Base-by-base conservation (phyloP, 1,284 basidiomycete species). In the Wallemia hederae region DNA sequence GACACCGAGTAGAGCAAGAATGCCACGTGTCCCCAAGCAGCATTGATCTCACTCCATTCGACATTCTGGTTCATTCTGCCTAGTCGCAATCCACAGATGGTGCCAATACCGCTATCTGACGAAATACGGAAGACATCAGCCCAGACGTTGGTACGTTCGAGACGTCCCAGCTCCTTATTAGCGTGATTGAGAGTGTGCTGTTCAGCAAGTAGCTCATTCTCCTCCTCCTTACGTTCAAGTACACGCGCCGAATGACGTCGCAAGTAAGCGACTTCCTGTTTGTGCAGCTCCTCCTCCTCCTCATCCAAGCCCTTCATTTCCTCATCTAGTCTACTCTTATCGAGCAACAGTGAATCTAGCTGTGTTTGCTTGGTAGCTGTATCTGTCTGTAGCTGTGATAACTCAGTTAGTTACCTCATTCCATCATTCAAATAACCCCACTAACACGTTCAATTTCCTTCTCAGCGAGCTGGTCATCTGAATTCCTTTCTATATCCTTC, bases 71-170 rank as follows among this genome's bases (percentile, higher is more conserved):
- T 81, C 11, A 91, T 78, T 63, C 91, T 78, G 1, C 94, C 94
- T 17, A 98, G 72, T 25, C 94, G 78, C 17, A 98, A 75, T 0
- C 90, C 90, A 68, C 98, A 98, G 71, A 99, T 98, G 9, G 92
- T 97, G 0, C 89, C 92, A 66, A 97, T 83, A 19, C 85, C 82
- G 1, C 84, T 84, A 64, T 91, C 87, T 65, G 96, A 87, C 0
- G 91, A 91, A 64, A 99, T 98, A 66, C 89, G 92, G 70, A 99
- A 99, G 0, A 90, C 90, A 68, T 98, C 94, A 65, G 92, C 92
- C 73, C 96, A 98, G 27, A 98, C 94, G 69, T 98, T 98, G 2
- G 91, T 91, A 56, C 82, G 77, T 67, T 92, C 85, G 7, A 99
- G 76, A 66, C 89, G 11, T 15, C 69, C 69, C 27, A 72, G 65